Evolutionary conservation across 1,139 yeast species (phyloP), one percentile per base, ranked within the genome.

Genomic region (Yamadazyma pseudoaaseri): DNA sequence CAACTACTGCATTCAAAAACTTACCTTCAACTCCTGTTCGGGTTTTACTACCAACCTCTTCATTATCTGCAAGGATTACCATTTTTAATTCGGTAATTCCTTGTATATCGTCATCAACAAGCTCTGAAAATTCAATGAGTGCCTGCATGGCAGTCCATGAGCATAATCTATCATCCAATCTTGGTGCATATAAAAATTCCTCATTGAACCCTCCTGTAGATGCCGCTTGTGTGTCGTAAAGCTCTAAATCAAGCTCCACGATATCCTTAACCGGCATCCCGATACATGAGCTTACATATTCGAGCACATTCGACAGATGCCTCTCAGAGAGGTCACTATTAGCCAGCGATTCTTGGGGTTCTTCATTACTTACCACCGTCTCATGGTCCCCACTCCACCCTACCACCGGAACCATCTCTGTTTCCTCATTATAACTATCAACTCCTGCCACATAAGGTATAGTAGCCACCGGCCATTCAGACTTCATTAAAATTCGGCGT

Each of bases 121-220:
- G 50, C 9, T 23, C 29, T 30, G 56, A 41, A 28, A 47, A 52
- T 44, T 76, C 79, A 31, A 78, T 52, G 42, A 81, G 58, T 0
- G 79, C 73, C 33, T 60, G 54, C 32, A 79, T 53, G 3, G 83
- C 84, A 17, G 82, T 70, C 56, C 66, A 81, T 2, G 82, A 73
- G 54, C 86, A 79, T 38, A 80, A 58, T 51, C 86, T 62, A 56
- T 81, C 87, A 49, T 81, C 87, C 28, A 80, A 57, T 48, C 86
- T 64, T 27, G 86, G 85, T 16, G 82, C 81, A 51, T 68, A 78
- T 28, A 81, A 55, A 51, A 80, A 80, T 41, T 81, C 86, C 38
- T 70, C 65, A 35, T 70, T 65, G 40, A 80, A 56, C 3, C 87
- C 86, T 36, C 85, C 86, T 38, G 72, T 54, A 11, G 71, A 55